A percentile compares a stretch with the other conserved stretches of the same genome.
phyloP scores from a whole-genome alignment of 441 rosid species.

The Adansonia grandidieri region DNA sequence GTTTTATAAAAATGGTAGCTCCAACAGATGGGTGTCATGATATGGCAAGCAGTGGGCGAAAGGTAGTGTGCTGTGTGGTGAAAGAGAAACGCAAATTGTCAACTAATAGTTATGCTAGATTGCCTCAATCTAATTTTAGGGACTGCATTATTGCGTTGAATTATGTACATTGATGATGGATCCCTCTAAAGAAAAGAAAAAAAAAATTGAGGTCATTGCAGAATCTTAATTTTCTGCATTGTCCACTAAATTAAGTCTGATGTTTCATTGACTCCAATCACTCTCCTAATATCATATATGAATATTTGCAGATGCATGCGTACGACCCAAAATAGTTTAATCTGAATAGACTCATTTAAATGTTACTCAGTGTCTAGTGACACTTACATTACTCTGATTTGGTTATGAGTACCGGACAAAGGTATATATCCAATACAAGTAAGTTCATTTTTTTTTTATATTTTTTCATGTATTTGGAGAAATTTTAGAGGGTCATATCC shows the following conservation, averaged over 20 bases:
- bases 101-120: background rate
- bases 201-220: background rate
- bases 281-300: background rate
- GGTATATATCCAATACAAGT: too few species aligned
- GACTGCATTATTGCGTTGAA: constrained; percentile 1
- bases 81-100: constrained; percentile 20
- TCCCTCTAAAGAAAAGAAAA: background rate
- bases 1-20: background rate
- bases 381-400: too few species aligned
- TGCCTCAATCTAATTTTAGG: background rate
- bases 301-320: background rate
- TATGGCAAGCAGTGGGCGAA: background rate
- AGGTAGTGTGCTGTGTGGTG: constrained; percentile 4
- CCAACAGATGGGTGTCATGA: constrained; percentile 2
- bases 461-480: too few species aligned
- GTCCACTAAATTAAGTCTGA: background rate
- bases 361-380: too few species aligned
- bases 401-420: too few species aligned
- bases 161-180: background rate
- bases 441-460: too few species aligned
- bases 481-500: too few species aligned
- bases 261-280: background rate
- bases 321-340: too few species aligned
- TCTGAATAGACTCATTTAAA: too few species aligned
- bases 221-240: background rate